phyloP scores from a whole-genome alignment of 2,329 filamentous ascomycete species.

The Bipolaris bicolor region DNA sequence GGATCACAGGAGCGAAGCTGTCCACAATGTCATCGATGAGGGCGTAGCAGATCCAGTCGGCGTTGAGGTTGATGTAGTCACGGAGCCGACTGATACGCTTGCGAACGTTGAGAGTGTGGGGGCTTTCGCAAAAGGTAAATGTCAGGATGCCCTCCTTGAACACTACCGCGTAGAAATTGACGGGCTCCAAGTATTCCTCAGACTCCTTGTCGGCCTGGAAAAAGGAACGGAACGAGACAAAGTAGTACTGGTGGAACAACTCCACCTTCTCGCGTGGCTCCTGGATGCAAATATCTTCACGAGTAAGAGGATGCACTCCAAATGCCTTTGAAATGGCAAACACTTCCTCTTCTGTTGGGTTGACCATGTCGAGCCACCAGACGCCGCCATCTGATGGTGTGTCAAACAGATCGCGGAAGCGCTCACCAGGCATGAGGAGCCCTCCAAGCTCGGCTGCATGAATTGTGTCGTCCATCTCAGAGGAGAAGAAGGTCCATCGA shows the following conservation, averaged over 20 bases:
- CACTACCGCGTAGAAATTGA: slow-evolving; percentile 96
- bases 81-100: slow-evolving; percentile 91
- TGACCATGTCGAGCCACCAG: slow-evolving; percentile 98
- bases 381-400: slow-evolving; percentile 75
- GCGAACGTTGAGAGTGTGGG: slow-evolving; percentile 85
- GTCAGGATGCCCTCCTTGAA: slow-evolving; percentile 94
- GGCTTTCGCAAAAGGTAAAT: slow-evolving; percentile 89
- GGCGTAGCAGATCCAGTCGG: slow-evolving; percentile 99
- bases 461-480: slow-evolving; percentile 89
- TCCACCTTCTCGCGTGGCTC: slow-evolving; percentile 98
- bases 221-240: slow-evolving; percentile 96
- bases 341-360: slow-evolving; percentile 87
- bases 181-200: slow-evolving; percentile 86
- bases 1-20: slow-evolving; percentile 88
- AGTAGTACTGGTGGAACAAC: slow-evolving; percentile 96
- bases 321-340: slow-evolving; percentile 90
- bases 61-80: slow-evolving; percentile 92
- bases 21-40: slow-evolving; percentile 99
- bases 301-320: slow-evolving; percentile 91
- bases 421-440: slow-evolving; percentile 86
- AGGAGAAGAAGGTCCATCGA: slow-evolving; percentile 96
- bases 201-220: slow-evolving; percentile 78
- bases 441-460: slow-evolving; percentile 89
- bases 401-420: slow-evolving; percentile 85
- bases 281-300: slow-evolving; percentile 94